These are phyloP conservation scores for Alternaria sp. DNA, from an alignment of 2,329 filamentous ascomycete genomes.

Conservation along the genomic window DNA sequence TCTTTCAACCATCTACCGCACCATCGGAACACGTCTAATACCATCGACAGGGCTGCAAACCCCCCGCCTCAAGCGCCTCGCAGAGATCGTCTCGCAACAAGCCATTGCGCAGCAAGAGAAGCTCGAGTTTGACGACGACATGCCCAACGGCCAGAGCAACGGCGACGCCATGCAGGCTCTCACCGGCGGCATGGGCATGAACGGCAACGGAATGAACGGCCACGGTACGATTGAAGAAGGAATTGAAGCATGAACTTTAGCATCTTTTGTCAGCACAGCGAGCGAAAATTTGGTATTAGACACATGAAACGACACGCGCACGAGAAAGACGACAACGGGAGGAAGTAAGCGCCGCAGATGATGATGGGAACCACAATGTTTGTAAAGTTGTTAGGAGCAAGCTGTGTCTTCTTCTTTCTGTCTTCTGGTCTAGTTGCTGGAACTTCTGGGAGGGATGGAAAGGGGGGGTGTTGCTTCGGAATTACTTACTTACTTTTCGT, in stretches of 20 bases:
- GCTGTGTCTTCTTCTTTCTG: background rate
- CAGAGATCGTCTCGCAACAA: conserved; percentile 97
- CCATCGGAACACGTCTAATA: conserved; percentile 35
- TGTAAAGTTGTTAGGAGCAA: conserved; percentile 4
- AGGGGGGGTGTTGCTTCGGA: background rate
- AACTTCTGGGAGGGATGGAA: background rate
- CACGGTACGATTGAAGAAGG: conserved; percentile 27
- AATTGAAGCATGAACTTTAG: conserved; percentile 22
- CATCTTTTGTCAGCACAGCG: conserved; percentile 10
- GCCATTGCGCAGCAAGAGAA: conserved; percentile 95
- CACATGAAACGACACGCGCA: conserved; percentile 9
- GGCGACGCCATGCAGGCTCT: conserved; percentile 28
- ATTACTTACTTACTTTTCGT: background rate
- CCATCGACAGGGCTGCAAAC: conserved; percentile 81
- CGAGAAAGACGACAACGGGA: conserved; percentile 3
- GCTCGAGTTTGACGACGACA: conserved; percentile 60
- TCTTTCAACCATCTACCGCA: background rate
- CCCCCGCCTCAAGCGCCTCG: conserved; percentile 88
- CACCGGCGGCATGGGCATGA: conserved; percentile 19
- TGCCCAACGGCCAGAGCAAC: conserved; percentile 22
- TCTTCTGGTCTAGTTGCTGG: conserved; percentile 9
- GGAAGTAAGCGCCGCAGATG: background rate
- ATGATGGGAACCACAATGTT: background rate
- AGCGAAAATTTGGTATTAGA: conserved; percentile 14
- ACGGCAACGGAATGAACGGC: conserved; percentile 19